Percentiles rank a stretch among this genome's conserved stretches.
phyloP scores from a whole-genome alignment of 129 eudicot species.

The Lactuca sativa region DNA sequence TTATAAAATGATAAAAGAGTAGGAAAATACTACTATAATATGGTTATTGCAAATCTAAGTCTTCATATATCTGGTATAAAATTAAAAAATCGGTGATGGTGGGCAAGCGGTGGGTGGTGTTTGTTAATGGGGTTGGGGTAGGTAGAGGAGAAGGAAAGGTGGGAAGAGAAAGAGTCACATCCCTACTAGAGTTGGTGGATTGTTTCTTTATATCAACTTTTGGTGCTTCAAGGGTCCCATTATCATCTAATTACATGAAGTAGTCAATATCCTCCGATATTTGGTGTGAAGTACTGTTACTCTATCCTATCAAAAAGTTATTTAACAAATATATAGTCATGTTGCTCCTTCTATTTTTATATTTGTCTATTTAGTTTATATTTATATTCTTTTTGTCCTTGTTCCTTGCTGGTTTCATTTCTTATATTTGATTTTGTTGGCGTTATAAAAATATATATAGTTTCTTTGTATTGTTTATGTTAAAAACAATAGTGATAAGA shows the following conservation, averaged over 20 bases:
- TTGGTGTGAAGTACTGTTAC: slow-evolving; percentile 17
- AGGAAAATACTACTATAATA: background rate
- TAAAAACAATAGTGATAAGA: no score
- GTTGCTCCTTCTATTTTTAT: no score
- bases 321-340: no score
- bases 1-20: no score
- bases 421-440: no score
- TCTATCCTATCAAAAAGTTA: background rate
- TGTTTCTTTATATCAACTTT: slow-evolving; percentile 2
- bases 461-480: no score
- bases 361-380: no score
- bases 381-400: no score
- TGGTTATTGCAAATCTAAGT: background rate
- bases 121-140: slow-evolving; percentile 32
- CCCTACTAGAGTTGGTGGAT: slow-evolving; percentile 35
- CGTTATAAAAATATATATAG: no score
- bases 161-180: slow-evolving; percentile 29
- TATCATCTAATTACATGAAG: background rate
- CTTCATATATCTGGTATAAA: background rate
- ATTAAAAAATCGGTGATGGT: slow-evolving; percentile 19
- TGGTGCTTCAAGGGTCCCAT: slow-evolving; percentile 11
- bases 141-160: slow-evolving; percentile 33
- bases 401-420: no score
- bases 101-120: slow-evolving; percentile 25
- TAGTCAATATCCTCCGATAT: slow-evolving; percentile 9